Evolutionary conservation across 1,139 yeast genomes (phyloP).

Genomic region (Geotrichum phurueaensis): DNA sequence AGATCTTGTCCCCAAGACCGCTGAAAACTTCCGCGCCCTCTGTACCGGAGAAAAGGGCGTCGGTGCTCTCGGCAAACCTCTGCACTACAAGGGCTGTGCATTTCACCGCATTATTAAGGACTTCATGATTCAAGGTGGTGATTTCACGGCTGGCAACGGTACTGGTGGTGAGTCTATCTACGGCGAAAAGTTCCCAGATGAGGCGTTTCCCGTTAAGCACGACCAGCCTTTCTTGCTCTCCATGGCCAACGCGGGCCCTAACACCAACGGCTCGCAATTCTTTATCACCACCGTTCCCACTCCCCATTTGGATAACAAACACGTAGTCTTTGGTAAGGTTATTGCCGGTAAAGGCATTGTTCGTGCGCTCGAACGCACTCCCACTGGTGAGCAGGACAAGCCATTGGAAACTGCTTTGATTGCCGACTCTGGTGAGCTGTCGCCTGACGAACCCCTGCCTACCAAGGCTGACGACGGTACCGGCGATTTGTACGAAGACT

Average conservation of each 20-base stretch:
- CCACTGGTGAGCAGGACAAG: slow-evolving; percentile 49
- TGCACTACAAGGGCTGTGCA: slow-evolving; percentile 67
- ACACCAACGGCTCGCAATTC: slow-evolving; percentile 93
- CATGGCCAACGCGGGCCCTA: slow-evolving; percentile 96
- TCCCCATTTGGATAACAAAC: slow-evolving; percentile 86
- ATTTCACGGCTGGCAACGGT: slow-evolving; percentile 82
- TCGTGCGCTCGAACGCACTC: slow-evolving; percentile 65
- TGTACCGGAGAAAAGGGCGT: slow-evolving; percentile 86
- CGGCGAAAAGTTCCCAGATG: slow-evolving; percentile 94
- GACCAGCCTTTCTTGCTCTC: slow-evolving; percentile 81
- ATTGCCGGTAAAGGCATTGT: slow-evolving; percentile 76
- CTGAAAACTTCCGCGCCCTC: slow-evolving; percentile 84
- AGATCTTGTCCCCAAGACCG: slow-evolving; percentile 86
- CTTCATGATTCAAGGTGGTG: slow-evolving; percentile 59
- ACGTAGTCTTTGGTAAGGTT: slow-evolving; percentile 92
- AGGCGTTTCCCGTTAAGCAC: slow-evolving; percentile 70
- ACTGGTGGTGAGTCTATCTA: slow-evolving; percentile 94
- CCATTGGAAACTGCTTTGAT: slow-evolving; percentile 65
- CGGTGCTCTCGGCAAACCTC: slow-evolving; percentile 57
- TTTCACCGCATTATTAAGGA: slow-evolving; percentile 86
- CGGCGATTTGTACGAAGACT: slow-evolving; percentile 79
- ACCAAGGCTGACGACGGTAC: slow-evolving; percentile 57
- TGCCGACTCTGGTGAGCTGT: slow-evolving; percentile 73
- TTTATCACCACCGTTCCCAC: slow-evolving; percentile 80
- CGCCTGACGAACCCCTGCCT: slow-evolving; percentile 45